A percentile compares a stretch with the other conserved stretches of the same genome.
Conservation (phyloP, 108 stramenopile species). For the Fragilaria crotonensis region DNA sequence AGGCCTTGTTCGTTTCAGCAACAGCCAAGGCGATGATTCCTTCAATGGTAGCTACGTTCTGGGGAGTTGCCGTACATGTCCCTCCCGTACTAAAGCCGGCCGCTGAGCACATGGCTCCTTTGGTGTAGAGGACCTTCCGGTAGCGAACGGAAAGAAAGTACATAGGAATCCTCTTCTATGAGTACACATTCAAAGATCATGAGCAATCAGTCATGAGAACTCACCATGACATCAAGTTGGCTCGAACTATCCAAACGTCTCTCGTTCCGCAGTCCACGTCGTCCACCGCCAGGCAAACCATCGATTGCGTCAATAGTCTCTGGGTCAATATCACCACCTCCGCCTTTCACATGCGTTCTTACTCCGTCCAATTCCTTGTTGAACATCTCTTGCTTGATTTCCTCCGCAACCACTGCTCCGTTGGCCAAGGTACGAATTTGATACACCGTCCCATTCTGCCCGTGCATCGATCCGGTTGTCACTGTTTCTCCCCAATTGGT, state of each 20-base stretch:
- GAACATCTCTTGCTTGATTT: neutral
- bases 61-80: constrained; percentile 6
- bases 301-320: neutral
- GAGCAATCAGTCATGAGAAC: neutral
- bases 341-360: neutral
- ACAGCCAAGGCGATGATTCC: constrained; percentile 14
- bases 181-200: neutral
- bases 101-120: constrained; percentile 4
- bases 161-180: neutral
- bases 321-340: neutral
- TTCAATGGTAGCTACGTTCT: constrained; percentile 17
- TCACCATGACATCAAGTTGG: constrained; percentile 1
- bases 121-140: constrained; percentile 8
- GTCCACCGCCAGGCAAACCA: neutral
- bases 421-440: constrained; percentile 1
- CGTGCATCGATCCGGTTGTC: neutral
- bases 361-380: neutral
- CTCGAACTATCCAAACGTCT: neutral
- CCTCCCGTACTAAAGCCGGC: constrained; percentile 6
- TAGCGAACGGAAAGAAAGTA: neutral
- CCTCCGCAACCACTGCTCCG: neutral
- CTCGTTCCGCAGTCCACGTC: neutral
- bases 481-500: neutral
- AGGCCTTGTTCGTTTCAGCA: constrained; percentile 21
- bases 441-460: neutral